Evolutionary conservation across 106 monocot genomes (phyloP).

Genomic region (Dioscorea dumetorum): DNA sequence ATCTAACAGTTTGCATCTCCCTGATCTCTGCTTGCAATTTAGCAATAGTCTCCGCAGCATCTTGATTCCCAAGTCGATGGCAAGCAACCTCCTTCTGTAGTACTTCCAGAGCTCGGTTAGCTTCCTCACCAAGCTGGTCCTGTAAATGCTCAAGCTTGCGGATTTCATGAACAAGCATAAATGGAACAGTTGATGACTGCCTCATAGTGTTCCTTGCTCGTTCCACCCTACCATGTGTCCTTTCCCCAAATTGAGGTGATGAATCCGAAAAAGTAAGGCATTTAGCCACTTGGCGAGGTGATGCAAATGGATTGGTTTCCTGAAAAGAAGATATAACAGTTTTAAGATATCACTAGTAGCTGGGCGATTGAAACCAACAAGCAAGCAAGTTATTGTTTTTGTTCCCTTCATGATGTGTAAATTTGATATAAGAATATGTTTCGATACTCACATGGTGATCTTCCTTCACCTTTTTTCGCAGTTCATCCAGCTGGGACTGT

Average conservation of each 20-base stretch:
- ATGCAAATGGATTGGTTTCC: conserved; percentile 51
- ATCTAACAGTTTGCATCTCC: conserved; percentile 60
- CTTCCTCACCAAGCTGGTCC: conserved; percentile 88
- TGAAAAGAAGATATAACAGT: conserved; percentile 16
- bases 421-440: neutral
- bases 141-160: conserved; percentile 90
- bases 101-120: conserved; percentile 80
- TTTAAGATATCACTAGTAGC: neutral
- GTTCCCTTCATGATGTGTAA: neutral
- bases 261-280: conserved; percentile 70
- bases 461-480: conserved; percentile 48
- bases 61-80: conserved; percentile 81
- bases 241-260: conserved; percentile 20
- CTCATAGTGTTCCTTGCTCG: conserved; percentile 47
- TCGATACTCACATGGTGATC: conserved; percentile 24
- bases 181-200: conserved; percentile 83
- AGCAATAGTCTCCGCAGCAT: conserved; percentile 94
- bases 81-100: conserved; percentile 91
- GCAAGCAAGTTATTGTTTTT: neutral
- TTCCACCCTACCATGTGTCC: conserved; percentile 6
- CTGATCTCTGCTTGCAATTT: conserved; percentile 86
- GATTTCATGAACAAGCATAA: conserved; percentile 85
- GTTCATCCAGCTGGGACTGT: conserved; percentile 49
- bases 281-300: conserved; percentile 47
- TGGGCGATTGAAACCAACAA: no score